These are phyloP conservation scores for Cordyceps tenuipes DNA, from an alignment of 2,329 filamentous ascomycete genomes.

Conservation along the genomic window DNA sequence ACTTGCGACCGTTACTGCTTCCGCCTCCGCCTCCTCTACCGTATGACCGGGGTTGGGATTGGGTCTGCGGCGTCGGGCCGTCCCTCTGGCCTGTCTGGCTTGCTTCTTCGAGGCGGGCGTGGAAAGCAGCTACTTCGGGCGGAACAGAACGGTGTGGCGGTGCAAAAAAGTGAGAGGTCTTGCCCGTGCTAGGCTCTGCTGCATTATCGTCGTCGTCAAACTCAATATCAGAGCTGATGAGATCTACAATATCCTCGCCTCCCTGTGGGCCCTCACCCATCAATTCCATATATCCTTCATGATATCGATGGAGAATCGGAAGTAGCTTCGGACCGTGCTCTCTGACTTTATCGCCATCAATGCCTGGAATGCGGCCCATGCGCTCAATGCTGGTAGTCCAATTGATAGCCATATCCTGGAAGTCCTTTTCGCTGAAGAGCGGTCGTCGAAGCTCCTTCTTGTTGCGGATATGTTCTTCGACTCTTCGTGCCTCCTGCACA, in stretches of 20 bases:
- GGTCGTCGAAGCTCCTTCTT: slow-evolving; percentile 46
- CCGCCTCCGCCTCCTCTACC: slow-evolving; percentile 18
- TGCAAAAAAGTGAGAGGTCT: slow-evolving; percentile 41
- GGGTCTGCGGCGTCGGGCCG: slow-evolving; percentile 12
- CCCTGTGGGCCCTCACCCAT: slow-evolving; percentile 27
- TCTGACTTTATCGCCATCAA: slow-evolving; percentile 54
- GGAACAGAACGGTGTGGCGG: slow-evolving; percentile 11
- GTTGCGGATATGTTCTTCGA: slow-evolving; percentile 55
- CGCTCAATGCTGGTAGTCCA: slow-evolving; percentile 55
- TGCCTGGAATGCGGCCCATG: slow-evolving; percentile 56
- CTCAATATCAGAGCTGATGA: slow-evolving; percentile 41
- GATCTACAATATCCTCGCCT: slow-evolving; percentile 41
- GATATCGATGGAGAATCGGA: slow-evolving; percentile 43
- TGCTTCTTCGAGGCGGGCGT: slow-evolving; percentile 24
- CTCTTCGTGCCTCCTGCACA: slow-evolving; percentile 49
- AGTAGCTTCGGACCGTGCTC: slow-evolving; percentile 55
- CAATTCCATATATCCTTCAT: slow-evolving; percentile 41
- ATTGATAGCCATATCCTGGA: slow-evolving; percentile 64
- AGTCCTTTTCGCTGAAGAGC: slow-evolving; percentile 60
- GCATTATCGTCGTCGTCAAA: slow-evolving; percentile 30
- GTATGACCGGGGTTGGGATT: slow-evolving; percentile 19
- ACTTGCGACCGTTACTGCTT: slow-evolving; percentile 16
- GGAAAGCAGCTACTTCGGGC: slow-evolving; percentile 27
- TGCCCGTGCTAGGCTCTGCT: slow-evolving; percentile 18
- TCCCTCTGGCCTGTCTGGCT: slow-evolving; percentile 21